Evolutionary conservation across 2,329 filamentous ascomycete genomes (phyloP).

Genomic region (Furcasterigmium sp.): DNA sequence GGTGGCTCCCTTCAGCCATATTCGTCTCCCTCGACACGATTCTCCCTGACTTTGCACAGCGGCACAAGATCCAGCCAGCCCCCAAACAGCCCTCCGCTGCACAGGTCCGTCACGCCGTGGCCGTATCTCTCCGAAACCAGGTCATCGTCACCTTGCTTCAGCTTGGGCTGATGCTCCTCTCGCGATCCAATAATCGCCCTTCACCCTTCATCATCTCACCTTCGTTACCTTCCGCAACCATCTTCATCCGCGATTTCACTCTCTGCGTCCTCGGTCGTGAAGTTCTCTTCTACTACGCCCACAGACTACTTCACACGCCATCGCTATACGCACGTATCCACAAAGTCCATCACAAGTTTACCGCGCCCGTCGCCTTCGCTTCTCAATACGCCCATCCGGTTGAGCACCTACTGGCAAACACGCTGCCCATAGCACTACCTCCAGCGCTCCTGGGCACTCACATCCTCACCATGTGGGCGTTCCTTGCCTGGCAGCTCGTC

Average conservation of each 20-base stretch:
- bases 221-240: constrained; percentile 25
- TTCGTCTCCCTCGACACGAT: constrained; percentile 37
- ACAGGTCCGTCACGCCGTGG: constrained; percentile 38
- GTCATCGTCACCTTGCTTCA: not conserved
- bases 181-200: constrained; percentile 7
- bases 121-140: constrained; percentile 43
- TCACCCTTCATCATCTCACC: constrained; percentile 31
- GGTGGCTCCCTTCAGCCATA: constrained; percentile 36
- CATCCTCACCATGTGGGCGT: constrained; percentile 47
- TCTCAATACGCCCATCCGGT: constrained; percentile 52
- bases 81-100: constrained; percentile 39
- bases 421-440: constrained; percentile 44
- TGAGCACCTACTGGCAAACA: constrained; percentile 51
- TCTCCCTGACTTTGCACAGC: constrained; percentile 40
- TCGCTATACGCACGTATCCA: constrained; percentile 45
- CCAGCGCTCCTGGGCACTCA: constrained; percentile 40
- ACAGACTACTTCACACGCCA: constrained; percentile 46
- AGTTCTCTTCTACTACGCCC: constrained; percentile 49
- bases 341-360: constrained; percentile 52
- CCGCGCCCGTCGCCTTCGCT: constrained; percentile 47
- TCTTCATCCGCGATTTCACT: constrained; percentile 33
- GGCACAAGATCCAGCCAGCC: constrained; percentile 49
- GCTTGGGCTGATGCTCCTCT: constrained; percentile 12
- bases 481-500: constrained; percentile 40
- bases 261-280: constrained; percentile 40